Evolutionary conservation across 192 early-diverging fungal genomes (phyloP).

Genomic region (Gaertneriomyces semiglobifer): DNA sequence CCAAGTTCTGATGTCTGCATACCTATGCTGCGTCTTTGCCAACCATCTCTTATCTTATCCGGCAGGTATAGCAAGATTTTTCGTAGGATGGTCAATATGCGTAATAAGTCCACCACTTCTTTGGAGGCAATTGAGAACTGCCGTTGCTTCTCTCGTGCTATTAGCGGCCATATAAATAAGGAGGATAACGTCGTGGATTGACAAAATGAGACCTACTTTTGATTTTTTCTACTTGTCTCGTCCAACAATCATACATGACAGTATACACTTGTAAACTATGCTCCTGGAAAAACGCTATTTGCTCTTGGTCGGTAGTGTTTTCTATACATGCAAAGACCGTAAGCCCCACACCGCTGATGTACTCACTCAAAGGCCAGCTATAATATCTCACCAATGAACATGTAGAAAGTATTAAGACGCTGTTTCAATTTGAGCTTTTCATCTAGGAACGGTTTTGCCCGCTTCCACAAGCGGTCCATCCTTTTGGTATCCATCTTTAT

Average conservation of each 20-base stretch:
- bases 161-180: neutral
- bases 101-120: slow-evolving; percentile 63
- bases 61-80: slow-evolving; percentile 66
- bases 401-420: slow-evolving; percentile 60
- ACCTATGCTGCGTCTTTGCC: slow-evolving; percentile 68
- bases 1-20: slow-evolving; percentile 5
- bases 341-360: slow-evolving; percentile 4
- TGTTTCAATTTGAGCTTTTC: slow-evolving; percentile 72
- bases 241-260: slow-evolving; percentile 66
- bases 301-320: slow-evolving; percentile 63
- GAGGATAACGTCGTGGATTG: slow-evolving; percentile 6
- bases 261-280: slow-evolving; percentile 66
- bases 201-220: slow-evolving; percentile 48
- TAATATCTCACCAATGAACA: slow-evolving; percentile 62
- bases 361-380: slow-evolving; percentile 1
- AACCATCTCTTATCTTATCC: slow-evolving; percentile 69
- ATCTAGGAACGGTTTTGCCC: slow-evolving; percentile 73
- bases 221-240: slow-evolving; percentile 71
- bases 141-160: slow-evolving; percentile 52
- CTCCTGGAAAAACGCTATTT: slow-evolving; percentile 74
- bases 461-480: slow-evolving; percentile 67
- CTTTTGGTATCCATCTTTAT: slow-evolving; percentile 51
- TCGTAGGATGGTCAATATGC: slow-evolving; percentile 58
- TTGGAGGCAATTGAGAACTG: slow-evolving; percentile 56
- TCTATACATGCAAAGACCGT: slow-evolving; percentile 38